These are phyloP conservation scores for Clavispora phyllophila DNA, from an alignment of 805 yeast genomes.

Conservation along the genomic window DNA sequence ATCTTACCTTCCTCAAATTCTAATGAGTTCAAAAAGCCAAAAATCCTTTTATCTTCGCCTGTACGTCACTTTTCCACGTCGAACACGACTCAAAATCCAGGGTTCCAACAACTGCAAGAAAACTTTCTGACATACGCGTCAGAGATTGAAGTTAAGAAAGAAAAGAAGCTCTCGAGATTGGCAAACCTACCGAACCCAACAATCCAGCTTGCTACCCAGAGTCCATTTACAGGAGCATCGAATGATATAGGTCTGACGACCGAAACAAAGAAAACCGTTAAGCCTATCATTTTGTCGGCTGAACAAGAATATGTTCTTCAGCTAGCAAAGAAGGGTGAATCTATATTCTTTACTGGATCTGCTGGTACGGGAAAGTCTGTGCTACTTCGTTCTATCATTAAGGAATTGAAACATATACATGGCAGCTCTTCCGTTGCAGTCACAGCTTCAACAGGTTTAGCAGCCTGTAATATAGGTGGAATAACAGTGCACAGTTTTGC, in stretches of 20 bases:
- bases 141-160: not conserved
- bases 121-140: not conserved
- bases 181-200: constrained; percentile 14
- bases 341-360: constrained; percentile 73
- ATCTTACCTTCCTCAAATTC: not conserved
- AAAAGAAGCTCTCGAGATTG: not conserved
- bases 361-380: constrained; percentile 89
- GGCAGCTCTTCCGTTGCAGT: constrained; percentile 58
- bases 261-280: constrained; percentile 23
- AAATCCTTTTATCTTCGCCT: not conserved
- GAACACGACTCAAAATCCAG: not conserved
- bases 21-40: not conserved
- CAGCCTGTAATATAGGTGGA: constrained; percentile 93
- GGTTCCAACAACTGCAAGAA: not conserved
- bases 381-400: constrained; percentile 59
- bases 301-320: constrained; percentile 67
- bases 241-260: constrained; percentile 1
- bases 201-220: constrained; percentile 28
- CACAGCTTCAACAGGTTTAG: constrained; percentile 94
- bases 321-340: constrained; percentile 49
- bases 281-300: constrained; percentile 33
- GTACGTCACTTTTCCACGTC: not conserved
- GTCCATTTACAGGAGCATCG: constrained; percentile 2
- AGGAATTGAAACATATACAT: constrained; percentile 27
- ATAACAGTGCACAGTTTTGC: constrained; percentile 80